These are phyloP conservation scores for Arthrinium phaeospermum DNA, from an alignment of 2,329 filamentous ascomycete genomes.

Conservation along the genomic window DNA sequence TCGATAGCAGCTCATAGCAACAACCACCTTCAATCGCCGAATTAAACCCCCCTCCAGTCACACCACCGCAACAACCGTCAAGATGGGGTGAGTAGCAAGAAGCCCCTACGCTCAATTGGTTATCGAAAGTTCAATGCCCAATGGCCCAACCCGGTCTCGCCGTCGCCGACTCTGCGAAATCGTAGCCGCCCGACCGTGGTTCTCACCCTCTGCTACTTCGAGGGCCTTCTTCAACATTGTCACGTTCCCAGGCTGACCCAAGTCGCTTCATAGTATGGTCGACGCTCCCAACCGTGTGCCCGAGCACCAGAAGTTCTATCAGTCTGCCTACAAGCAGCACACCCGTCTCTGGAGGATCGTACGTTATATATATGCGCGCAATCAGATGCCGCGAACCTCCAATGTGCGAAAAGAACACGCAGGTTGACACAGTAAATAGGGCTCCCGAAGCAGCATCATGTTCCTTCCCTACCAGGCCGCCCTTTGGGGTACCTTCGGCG, in stretches of 20 bases:
- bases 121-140: neutral
- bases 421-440: constrained; percentile 50
- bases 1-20: constrained; percentile 25
- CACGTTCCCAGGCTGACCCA: neutral
- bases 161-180: neutral
- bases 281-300: constrained; percentile 80
- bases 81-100: constrained; percentile 46
- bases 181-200: constrained; percentile 5
- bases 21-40: constrained; percentile 27
- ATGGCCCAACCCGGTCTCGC: constrained; percentile 32
- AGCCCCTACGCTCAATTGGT: neutral
- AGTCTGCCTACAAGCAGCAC: constrained; percentile 72
- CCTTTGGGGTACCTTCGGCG: constrained; percentile 66
- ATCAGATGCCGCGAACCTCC: constrained; percentile 1
- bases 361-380: constrained; percentile 44
- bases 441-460: constrained; percentile 67
- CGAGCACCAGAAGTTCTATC: constrained; percentile 75
- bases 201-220: constrained; percentile 16
- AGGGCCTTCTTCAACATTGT: neutral
- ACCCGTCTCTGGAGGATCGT: constrained; percentile 81
- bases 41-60: constrained; percentile 29
- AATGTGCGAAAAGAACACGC: neutral
- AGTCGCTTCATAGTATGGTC: constrained; percentile 54
- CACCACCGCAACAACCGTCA: constrained; percentile 38
- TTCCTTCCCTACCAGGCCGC: constrained; percentile 72